Evolutionary conservation across 2,329 filamentous ascomycete species (phyloP), one percentile per base, ranked within the genome.

Genomic region (Lachnellula cervina): DNA sequence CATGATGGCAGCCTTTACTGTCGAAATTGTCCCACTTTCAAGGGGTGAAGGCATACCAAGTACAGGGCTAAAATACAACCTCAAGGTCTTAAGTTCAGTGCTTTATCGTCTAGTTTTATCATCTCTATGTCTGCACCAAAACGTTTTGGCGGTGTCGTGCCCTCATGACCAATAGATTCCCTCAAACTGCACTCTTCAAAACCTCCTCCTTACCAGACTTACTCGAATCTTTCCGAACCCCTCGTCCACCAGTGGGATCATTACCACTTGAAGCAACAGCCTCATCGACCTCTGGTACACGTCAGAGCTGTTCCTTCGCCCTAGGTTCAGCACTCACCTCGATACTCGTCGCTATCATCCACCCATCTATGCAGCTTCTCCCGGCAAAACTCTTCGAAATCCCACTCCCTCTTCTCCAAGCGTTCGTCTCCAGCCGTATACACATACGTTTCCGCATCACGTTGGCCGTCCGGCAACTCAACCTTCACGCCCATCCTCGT

Each of bases 341-440:
- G 50, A 53, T 62, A 66, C 48, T 68, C 65, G 13, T 60, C 52
- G 45, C 59, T 64, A n/a, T 51, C 34, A 50, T 56, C 61, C 23
- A 62, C 58, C 75, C 78, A 57, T 79, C 75, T 74, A 49, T 71
- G 67, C 78, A 88, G 75, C 75, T 91, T 96, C 59, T 94, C 86
- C 64, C 78, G 77, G 59, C 87, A 83, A 69, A 97, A 97, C 60
- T 88, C 83, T 48, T 86, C 84, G 73, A 91, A 94, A 70, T 96
- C 89, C 93, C 93, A 97, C 70, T 96, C 91, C 21, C 75, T 72
- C 34, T 81, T 76, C 70, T 96, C 90, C 17, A 97, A 73, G 0
- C 66, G 38, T 0, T 71, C 62, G 16, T 74, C 70, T 1, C 74
- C 60, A 14, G 68, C 70, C 45, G 76, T 74, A 71, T 80, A 91